These are phyloP conservation scores for Teratosphaeria epicoccoides DNA, from an alignment of 2,329 filamentous ascomycete species.

Conservation along the genomic window DNA sequence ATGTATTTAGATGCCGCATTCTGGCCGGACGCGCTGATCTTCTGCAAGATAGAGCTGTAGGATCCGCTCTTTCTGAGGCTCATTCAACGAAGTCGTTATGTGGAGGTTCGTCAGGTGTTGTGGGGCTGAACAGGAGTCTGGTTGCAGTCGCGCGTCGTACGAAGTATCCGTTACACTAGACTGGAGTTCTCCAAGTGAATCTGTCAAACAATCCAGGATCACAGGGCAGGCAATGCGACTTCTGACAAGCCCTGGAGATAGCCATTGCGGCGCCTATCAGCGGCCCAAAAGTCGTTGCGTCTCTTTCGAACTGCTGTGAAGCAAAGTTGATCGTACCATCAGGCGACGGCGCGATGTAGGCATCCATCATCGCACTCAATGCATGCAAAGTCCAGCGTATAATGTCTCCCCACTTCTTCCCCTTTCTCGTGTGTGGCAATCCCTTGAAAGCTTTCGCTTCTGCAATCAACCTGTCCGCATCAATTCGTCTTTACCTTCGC, in stretches of 20 bases:
- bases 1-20: background rate
- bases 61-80: no score
- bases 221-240: background rate
- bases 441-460: background rate
- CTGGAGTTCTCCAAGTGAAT: background rate
- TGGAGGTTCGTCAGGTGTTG: no score
- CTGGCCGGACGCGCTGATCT: background rate
- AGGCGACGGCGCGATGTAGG: background rate
- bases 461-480: background rate
- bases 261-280: background rate
- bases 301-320: background rate
- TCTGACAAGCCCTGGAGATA: background rate
- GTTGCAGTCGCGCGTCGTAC: no score
- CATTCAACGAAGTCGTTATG: no score
- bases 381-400: background rate
- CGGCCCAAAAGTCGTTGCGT: background rate
- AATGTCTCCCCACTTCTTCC: background rate
- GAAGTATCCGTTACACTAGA: no score
- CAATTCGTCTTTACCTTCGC: background rate
- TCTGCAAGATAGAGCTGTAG: background rate
- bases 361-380: background rate
- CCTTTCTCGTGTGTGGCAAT: no score
- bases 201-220: background rate
- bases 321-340: background rate
- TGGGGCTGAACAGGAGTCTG: no score